phyloP scores from a whole-genome alignment of 805 yeast species.

The Zygotorulaspora chibaensis region DNA sequence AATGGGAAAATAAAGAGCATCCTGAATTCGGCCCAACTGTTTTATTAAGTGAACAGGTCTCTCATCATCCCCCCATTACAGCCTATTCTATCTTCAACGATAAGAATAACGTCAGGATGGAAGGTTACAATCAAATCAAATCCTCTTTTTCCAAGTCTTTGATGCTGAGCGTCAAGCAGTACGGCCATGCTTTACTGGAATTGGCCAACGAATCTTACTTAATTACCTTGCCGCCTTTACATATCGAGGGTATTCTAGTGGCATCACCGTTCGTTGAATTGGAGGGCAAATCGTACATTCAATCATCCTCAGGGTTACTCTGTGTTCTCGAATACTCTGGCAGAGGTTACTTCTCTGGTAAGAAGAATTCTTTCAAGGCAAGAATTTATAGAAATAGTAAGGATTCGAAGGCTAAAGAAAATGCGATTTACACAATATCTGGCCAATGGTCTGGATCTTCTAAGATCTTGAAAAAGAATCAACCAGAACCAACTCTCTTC shows the following conservation, averaged over 20 bases:
- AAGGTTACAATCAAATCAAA: conserved; percentile 87
- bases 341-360: conserved; percentile 92
- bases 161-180: conserved; percentile 82
- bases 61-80: conserved; percentile 98
- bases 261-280: conserved; percentile 94
- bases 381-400: conserved; percentile 56
- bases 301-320: conserved; percentile 71
- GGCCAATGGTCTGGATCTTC: conserved; percentile 94
- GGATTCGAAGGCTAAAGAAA: conserved; percentile 49
- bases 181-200: conserved; percentile 79
- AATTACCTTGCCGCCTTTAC: conserved; percentile 89
- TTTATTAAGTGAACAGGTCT: conserved; percentile 85
- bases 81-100: conserved; percentile 81
- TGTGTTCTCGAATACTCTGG: conserved; percentile 79
- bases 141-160: conserved; percentile 75
- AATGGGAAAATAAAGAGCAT: conserved; percentile 62
- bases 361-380: conserved; percentile 89
- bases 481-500: conserved; percentile 48
- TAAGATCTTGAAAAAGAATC: conserved; percentile 44
- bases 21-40: conserved; percentile 67
- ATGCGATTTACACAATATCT: conserved; percentile 69
- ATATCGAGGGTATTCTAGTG: conserved; percentile 86
- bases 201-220: conserved; percentile 65
- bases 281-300: conserved; percentile 83
- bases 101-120: conserved; percentile 59